Evolutionary conservation across 2,329 filamentous ascomycete genomes (phyloP), one percentile per base, ranked within the genome.

Genomic region (Monilinia fructicola): DNA sequence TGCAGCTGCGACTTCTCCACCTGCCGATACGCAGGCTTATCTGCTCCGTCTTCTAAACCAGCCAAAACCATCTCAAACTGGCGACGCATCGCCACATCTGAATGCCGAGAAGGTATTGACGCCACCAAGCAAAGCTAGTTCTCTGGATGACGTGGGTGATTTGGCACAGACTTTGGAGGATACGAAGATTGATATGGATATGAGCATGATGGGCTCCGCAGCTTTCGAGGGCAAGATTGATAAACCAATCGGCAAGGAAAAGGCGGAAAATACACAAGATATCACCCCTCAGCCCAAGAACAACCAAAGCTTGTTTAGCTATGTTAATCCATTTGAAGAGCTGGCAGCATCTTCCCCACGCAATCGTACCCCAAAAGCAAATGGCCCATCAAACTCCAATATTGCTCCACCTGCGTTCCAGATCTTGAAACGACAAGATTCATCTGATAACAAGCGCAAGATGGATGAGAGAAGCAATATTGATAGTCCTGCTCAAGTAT

Each of bases 31-130:
- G 5, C 91, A 96, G 78, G 89, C 94, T 70, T 91, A 95, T 75
- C 83, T 99, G 58, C 86, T 98, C 69, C 90, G 92, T 73, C 83
- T 98, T 67, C 84, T 99, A 70, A 95, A 93, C 74, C 88, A 90
- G 59, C 88, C 90, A 63, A 93, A 89, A 79, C 86, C 87, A 16
- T 81, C 83, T 67, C 86, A 89, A 76, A 81, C 79, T 58, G 85
- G 55, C 26, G 42, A 63, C 9, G 65, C 87, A 23, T 64, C 60
- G 16, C 61, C 72, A 42, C 70, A 69, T 46, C 38, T 72, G 16
- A 73, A 74, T 66, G 66, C 69, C n/a, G 67, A 72, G 21, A 74
- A 74, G 31, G 69, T 70, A n/a, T 64, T 75, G 67, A 77, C 78
- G 68, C 75, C 77, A 69, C 75, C 78, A 73, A 78, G 79, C 73